Conservation (phyloP, 495 filamentous ascomycete species). For the Penicillium herquei region DNA sequence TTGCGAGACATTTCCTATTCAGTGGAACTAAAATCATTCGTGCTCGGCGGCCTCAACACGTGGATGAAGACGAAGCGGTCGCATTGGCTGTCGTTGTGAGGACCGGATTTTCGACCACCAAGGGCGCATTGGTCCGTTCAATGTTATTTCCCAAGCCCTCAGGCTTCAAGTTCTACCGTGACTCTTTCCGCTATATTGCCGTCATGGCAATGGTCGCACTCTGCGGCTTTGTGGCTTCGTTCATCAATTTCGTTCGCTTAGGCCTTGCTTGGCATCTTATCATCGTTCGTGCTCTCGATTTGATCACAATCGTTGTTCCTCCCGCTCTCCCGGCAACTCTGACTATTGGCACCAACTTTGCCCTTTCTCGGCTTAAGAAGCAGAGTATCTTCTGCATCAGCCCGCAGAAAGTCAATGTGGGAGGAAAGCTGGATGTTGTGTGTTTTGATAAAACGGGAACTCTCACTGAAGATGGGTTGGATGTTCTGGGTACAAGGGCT, state of each 20-base stretch:
- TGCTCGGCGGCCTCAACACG: slow-evolving; percentile 81
- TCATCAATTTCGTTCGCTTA: slow-evolving; percentile 88
- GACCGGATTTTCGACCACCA: slow-evolving; percentile 96
- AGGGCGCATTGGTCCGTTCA: slow-evolving; percentile 91
- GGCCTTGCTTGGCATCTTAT: slow-evolving; percentile 84
- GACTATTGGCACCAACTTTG: slow-evolving; percentile 95
- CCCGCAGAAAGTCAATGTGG: slow-evolving; percentile 93
- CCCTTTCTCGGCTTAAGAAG: slow-evolving; percentile 77
- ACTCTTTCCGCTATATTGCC: slow-evolving; percentile 96
- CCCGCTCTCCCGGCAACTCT: slow-evolving; percentile 96
- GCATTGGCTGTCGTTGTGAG: slow-evolving; percentile 88
- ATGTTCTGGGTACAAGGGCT: slow-evolving; percentile 84
- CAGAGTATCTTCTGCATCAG: slow-evolving; percentile 97
- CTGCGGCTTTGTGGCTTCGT: slow-evolving; percentile 84
- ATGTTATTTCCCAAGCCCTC: slow-evolving; percentile 99
- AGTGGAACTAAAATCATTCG: slow-evolving; percentile 94
- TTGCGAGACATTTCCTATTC: slow-evolving; percentile 88
- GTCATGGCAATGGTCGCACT: slow-evolving; percentile 92
- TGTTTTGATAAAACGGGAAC: slow-evolving; percentile 99
- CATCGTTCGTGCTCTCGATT: slow-evolving; percentile 84
- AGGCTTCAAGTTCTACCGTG: slow-evolving; percentile 96
- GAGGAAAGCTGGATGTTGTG: slow-evolving; percentile 90
- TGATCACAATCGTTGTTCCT: slow-evolving; percentile 97
- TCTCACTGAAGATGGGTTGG: slow-evolving; percentile 93
- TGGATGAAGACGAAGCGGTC: slow-evolving; percentile 82